Base-by-base conservation (phyloP, 306 rosid species). In the Trichosanthes cucumerina region DNA sequence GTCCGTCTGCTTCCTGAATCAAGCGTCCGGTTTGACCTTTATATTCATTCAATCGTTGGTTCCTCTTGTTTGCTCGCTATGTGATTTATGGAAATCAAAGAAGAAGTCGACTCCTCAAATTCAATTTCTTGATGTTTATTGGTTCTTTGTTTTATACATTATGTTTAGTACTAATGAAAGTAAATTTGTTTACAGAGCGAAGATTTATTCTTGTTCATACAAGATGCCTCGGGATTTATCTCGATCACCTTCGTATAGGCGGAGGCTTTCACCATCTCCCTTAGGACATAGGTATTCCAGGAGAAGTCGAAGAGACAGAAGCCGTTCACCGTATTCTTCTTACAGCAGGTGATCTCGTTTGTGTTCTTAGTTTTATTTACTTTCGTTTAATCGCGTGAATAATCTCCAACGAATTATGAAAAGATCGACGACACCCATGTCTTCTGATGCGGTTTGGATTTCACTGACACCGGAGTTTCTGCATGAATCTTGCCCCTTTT, bases 201-300 rank as follows among this genome's bases (percentile, higher is more conserved):
- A 72, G 77, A 47, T 26, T 72, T 47, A 26, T 73, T 18, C 60
- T 73, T 26, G 8, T 72, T 49, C 28, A 73, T 78, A 60, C 81
- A 83, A 89, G 85, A 96, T 96, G 98, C 93, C 99, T 78, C 84
- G 96, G 79, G 93, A 92, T 84, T 85, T 96, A 83, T 88, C 97
- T 19, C 89, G 96, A 33, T 92, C 99, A 18, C 98, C 98, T 77
- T 89, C 91, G 2, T 84, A 90, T 73, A 81, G 93, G 91, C 85
- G 94, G 52, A 92, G 97, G 84, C 88, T 43, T 83, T 95, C 93
- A 3, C 98, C 98, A 1, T 90, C 99, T 80, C 97, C 96, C 1
- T 81, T 90, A 64, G 91, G 86, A 76, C 87, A 86, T 85, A 87
- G 90, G 87, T 75, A 83, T 84, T 84, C 90, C 87, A 86, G 93